These are phyloP conservation scores for Dinochytrium kinnereticum DNA, from an alignment of 371 early-diverging fungal genomes.

Conservation along the genomic window DNA sequence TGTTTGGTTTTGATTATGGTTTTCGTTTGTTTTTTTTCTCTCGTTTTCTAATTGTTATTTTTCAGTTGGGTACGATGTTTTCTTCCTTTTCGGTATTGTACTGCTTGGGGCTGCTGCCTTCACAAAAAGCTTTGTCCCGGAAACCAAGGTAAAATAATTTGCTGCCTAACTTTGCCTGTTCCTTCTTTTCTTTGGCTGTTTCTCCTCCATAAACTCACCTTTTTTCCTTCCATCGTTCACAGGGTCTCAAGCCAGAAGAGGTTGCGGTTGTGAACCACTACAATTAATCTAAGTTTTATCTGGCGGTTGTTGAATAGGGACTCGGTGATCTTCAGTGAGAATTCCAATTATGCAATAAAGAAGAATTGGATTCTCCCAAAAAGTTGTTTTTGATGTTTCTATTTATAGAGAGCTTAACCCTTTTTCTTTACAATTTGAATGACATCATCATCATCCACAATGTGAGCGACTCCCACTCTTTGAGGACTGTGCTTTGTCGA, in stretches of 20 bases:
- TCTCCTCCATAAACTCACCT: too few relatives aligned
- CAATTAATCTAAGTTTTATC: neutral
- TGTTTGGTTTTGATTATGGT: neutral
- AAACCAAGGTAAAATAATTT: conserved; percentile 41
- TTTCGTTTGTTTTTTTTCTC: neutral
- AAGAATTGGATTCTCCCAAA: too few relatives aligned
- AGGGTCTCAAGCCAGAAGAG: conserved; percentile 32
- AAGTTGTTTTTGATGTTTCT: too few relatives aligned
- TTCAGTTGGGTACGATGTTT: conserved; percentile 45
- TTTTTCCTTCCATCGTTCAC: neutral
- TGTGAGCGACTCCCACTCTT: conserved; percentile 79
- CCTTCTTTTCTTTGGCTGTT: too few relatives aligned
- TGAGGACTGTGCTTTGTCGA: conserved; percentile 97
- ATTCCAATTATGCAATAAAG: too few relatives aligned
- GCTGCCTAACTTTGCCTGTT: neutral
- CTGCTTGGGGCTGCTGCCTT: conserved; percentile 42
- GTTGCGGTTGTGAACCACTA: conserved; percentile 31
- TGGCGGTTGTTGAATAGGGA: too few relatives aligned
- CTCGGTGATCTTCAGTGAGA: too few relatives aligned
- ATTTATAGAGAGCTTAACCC: too few relatives aligned
- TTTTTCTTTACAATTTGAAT: conserved; percentile 52
- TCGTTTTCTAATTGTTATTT: neutral
- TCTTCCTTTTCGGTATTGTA: conserved; percentile 43
- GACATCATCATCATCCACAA: conserved; percentile 55
- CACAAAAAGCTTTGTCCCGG: conserved; percentile 62